Base-by-base conservation (phyloP, 2,329 filamentous ascomycete species). In the Pseudocercospora musae region DNA sequence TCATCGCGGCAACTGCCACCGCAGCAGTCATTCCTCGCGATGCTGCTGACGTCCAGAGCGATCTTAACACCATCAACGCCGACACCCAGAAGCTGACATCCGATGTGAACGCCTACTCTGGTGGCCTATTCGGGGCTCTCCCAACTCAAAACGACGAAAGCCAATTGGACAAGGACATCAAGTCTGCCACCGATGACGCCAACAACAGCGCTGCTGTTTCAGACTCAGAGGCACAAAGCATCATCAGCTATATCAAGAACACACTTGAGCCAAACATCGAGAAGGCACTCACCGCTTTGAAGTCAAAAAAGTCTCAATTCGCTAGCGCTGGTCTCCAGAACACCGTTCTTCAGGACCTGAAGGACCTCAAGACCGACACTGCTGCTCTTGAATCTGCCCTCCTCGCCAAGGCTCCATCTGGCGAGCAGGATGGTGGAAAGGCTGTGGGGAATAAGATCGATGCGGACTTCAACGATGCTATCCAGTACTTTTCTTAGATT, bases 391-490 rank as follows among this genome's bases (percentile, higher is more conserved):
- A 60, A 20, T 23, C 33, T 8, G 59, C 62, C 20, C 59, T 66
- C 18, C 23, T 64, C 20, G 42, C 46, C 29, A 64, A 65, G 59
- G 57, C 64, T 48, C 63, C 65, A 4, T n/a, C 52, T 27, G 57
- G 40, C 27, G 59, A 65, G 58, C 59, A 65, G 59, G 33, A 37
- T 21, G 33, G 52, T 53, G 64, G 57, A 15, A 44, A 67, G 25
- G 62, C 66, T n/a, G 65, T 63, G 20, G 57, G 63, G 27, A 37
- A 53, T 42, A 61, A 64, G 59, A 62, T 87, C 79, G 21, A 83
- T 76, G 44, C 78, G 69, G 20, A 80, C 70, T 29, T 64, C 40
- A 31, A 59, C 21, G 20, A 49, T 29, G 59, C 57, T 27, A 65
- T 65, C 27, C 29, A n/a, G 23, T 48, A 40, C 23, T 62, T 57